A percentile compares a stretch with the other conserved stretches of the same genome.
These are phyloP conservation scores for Lactarius sanguifluus DNA, from an alignment of 768 basidiomycete genomes.

Conservation along the genomic window DNA sequence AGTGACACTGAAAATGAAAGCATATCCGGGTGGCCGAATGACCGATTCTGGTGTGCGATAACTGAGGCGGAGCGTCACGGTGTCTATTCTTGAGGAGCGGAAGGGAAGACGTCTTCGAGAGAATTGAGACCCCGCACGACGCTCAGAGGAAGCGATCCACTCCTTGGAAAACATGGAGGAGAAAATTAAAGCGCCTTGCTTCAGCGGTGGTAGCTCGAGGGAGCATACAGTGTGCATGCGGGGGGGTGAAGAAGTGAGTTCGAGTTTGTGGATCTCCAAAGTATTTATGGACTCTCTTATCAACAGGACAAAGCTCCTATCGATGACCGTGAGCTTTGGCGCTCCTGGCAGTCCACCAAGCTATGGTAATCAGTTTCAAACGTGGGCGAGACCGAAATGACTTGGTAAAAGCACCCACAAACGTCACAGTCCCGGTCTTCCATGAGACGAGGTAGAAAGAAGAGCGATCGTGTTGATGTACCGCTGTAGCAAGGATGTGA, in stretches of 20 bases:
- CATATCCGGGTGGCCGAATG: not conserved
- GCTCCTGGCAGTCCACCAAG: not conserved
- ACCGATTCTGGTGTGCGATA: not conserved
- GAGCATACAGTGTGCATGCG: not conserved
- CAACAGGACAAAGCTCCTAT: not conserved
- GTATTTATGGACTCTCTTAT: not conserved
- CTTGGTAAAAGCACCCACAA: not conserved
- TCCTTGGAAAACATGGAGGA: not conserved
- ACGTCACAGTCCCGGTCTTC: conserved; percentile 9
- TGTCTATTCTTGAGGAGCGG: not conserved
- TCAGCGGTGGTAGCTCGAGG: conserved; percentile 11
- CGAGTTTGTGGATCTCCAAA: conserved; percentile 10
- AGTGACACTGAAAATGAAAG: not conserved
- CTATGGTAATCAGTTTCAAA: not conserved
- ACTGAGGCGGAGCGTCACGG: conserved; percentile 10
- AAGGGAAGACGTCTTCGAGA: conserved; percentile 7
- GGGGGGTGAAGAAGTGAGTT: not conserved
- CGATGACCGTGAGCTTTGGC: not conserved
- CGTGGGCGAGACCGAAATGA: not conserved
- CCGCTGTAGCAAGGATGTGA: not conserved
- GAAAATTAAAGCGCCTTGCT: not conserved
- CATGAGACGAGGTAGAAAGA: conserved; percentile 16
- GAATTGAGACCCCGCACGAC: not conserved
- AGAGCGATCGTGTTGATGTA: not conserved
- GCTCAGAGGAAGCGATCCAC: conserved; percentile 7